Evolutionary conservation across 495 filamentous ascomycete genomes (phyloP).

Genomic region (Aspergillus haitiensis): DNA sequence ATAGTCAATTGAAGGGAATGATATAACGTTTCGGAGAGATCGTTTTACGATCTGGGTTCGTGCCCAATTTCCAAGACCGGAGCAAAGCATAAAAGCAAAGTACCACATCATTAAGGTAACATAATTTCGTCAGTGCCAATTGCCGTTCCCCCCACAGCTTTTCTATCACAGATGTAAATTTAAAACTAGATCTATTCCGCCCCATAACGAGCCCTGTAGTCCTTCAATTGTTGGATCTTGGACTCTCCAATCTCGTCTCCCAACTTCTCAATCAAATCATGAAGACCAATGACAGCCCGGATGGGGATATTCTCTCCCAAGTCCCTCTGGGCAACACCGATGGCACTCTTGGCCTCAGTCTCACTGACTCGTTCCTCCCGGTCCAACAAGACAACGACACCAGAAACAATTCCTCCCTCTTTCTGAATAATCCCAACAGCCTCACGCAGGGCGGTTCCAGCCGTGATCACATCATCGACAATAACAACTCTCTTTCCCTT

Average conservation of each 20-base stretch:
- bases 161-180: neutral
- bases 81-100: neutral
- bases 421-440: constrained; percentile 78
- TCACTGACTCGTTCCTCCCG: constrained; percentile 76
- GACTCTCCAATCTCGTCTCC: constrained; percentile 51
- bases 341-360: constrained; percentile 61
- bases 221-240: constrained; percentile 71
- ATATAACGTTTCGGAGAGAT: neutral
- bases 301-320: constrained; percentile 49
- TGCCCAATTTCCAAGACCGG: no score
- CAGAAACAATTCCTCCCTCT: constrained; percentile 78
- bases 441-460: constrained; percentile 89
- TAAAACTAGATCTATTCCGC: constrained; percentile 34
- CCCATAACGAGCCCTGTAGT: constrained; percentile 72
- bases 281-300: constrained; percentile 55
- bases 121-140: constrained; percentile 6
- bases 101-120: constrained; percentile 6
- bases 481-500: constrained; percentile 83
- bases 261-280: constrained; percentile 72
- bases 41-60: no score
- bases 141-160: no score
- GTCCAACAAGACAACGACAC: constrained; percentile 85
- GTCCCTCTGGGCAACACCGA: constrained; percentile 76
- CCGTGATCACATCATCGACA: constrained; percentile 94
- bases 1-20: neutral